These are phyloP conservation scores for Lentinula lateritia DNA, from an alignment of 768 basidiomycete genomes.

Conservation along the genomic window DNA sequence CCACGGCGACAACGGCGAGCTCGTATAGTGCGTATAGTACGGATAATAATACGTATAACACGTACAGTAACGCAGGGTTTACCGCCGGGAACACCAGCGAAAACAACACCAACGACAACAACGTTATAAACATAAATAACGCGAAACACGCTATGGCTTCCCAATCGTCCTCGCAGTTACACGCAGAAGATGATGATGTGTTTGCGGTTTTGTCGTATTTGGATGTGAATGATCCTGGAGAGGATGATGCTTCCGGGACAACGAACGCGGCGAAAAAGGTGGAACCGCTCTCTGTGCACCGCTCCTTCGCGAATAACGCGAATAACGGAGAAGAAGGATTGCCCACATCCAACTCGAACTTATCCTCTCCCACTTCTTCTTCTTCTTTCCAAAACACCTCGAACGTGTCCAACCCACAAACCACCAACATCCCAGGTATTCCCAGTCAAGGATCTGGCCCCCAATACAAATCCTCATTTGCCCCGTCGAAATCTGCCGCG, in stretches of 20 bases:
- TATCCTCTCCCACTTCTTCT: slow-evolving; percentile 3
- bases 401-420: background rate
- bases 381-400: slow-evolving; percentile 1
- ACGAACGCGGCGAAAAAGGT: slow-evolving; percentile 12
- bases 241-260: slow-evolving; percentile 11
- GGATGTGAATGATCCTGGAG: slow-evolving; percentile 33
- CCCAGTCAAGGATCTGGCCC: slow-evolving; percentile 12
- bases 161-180: background rate
- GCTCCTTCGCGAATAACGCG: no score
- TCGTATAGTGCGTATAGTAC: background rate
- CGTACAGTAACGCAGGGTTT: background rate
- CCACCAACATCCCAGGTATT: slow-evolving; percentile 13
- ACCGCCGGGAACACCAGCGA: background rate
- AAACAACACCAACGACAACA: background rate
- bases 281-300: background rate
- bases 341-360: slow-evolving; percentile 15
- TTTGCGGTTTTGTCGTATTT: slow-evolving; percentile 77
- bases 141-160: background rate
- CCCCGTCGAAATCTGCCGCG: slow-evolving; percentile 75
- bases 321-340: slow-evolving; percentile 5
- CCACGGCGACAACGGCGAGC: background rate
- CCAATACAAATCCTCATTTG: slow-evolving; percentile 82
- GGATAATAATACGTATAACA: background rate
- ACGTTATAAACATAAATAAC: no score
- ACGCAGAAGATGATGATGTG: slow-evolving; percentile 54